Base-by-base conservation (phyloP, 1,139 yeast species). In the Insectozyma bohioensis region DNA sequence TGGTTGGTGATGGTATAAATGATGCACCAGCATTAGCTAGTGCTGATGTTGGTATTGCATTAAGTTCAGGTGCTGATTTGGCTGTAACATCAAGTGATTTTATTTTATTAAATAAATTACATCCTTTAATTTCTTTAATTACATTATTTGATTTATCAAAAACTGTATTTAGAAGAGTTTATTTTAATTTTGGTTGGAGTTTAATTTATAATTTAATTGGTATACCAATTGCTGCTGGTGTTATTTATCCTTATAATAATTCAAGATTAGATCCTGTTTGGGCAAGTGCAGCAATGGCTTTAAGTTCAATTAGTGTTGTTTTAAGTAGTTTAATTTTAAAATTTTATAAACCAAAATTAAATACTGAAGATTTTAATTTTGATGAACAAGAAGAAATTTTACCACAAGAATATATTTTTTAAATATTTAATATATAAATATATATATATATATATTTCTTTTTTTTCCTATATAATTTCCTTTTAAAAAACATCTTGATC, bases 281-380 rank as follows among this genome's bases (percentile, higher is more conserved):
- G 83, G 80, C 82, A 3, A 72, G 80, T 61, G 78, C 78, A 9
- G 82, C 82, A 1, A 77, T 78, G 83, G 83, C 83, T 0, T 64
- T 70, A n/a, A 72, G 79, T 11, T 74, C 80, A 6, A 60, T 78
- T 10, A 72, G 79, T 49, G 83, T 78, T 35, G 76, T 78, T 2
- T 48, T 67, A 35, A 75, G 81, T 47, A 74, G 80, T 52, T 63
- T 76, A 46, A 71, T 76, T 0, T 56, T 78, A 42, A 67, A 63
- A 38, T 54, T 73, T 20, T 75, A 70, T 47, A 61, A 48, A 33
- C 78, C 78, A 2, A 59, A 55, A 36, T 39, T 61, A 25, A 46
- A 47, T 16, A 48, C 44, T 4, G 42, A 47, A n/a, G 48, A 54
- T 12, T 40, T 50, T 20, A 26, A 38, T 5, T 34, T 42, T 4